These are phyloP conservation scores for Paralagenidium karlingii DNA, from an alignment of 352 stramenopile species.

Conservation along the genomic window DNA sequence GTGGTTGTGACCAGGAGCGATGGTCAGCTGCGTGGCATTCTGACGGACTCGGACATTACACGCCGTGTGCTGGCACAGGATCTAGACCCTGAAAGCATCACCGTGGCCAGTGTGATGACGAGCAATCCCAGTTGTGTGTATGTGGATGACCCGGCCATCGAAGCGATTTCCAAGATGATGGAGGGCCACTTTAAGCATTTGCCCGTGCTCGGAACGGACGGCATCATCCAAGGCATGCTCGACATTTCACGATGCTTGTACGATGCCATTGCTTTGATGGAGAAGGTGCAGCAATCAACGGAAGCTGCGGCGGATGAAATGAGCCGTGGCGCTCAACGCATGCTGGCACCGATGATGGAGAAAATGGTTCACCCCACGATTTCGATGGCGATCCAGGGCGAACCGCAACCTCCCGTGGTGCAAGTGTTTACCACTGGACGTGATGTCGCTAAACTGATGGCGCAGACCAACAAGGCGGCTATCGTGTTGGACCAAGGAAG, in stretches of 20 bases:
- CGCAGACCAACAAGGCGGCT: constrained; percentile 3
- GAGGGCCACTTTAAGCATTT: constrained; percentile 12
- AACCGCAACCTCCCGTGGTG: constrained; percentile 7
- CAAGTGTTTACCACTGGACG: constrained; percentile 4
- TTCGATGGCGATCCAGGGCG: constrained; percentile 9
- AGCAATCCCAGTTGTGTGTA: constrained; percentile 5
- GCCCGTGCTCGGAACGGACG: constrained; percentile 6
- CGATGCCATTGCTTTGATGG: constrained; percentile 11
- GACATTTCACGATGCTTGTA: constrained; percentile 12
- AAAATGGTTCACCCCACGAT: constrained; percentile 6
- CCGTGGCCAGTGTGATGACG: constrained; percentile 9
- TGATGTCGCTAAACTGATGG: constrained; percentile 12
- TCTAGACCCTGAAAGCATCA: constrained; percentile 3
- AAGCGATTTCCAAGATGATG: constrained; percentile 9
- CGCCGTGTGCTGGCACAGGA: constrained; percentile 8
- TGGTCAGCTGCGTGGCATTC: constrained; percentile 8
- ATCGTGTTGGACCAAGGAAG: constrained; percentile 7
- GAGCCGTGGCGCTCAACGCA: constrained; percentile 20
- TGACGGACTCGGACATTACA: constrained; percentile 11
- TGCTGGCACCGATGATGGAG: constrained; percentile 7
- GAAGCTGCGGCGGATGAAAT: constrained; percentile 23
- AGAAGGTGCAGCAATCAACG: constrained; percentile 2
- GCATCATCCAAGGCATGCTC: constrained; percentile 6
- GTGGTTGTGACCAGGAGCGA: not conserved
- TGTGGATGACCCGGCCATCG: constrained; percentile 2